Evolutionary conservation across 2,329 filamentous ascomycete genomes (phyloP).

Genomic region (Rosellinia necatrix): DNA sequence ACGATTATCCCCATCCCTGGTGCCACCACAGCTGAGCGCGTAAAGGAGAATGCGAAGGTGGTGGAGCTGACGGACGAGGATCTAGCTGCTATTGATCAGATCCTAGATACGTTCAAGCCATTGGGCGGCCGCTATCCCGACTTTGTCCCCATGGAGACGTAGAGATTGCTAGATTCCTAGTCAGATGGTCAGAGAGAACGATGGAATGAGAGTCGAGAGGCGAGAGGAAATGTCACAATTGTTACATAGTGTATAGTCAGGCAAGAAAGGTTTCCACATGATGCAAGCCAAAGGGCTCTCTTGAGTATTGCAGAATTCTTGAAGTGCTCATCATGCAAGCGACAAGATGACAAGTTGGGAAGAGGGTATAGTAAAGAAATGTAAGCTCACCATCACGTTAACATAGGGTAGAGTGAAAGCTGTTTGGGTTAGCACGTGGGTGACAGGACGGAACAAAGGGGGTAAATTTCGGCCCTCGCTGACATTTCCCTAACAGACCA

Average conservation of each 20-base stretch:
- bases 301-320: slow-evolving; percentile 47
- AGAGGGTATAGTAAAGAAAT: too few relatives aligned
- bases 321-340: slow-evolving; percentile 38
- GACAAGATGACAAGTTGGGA: background rate
- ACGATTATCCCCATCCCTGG: slow-evolving; percentile 70
- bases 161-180: slow-evolving; percentile 18
- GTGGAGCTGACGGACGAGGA: slow-evolving; percentile 57
- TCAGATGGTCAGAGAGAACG: slow-evolving; percentile 2
- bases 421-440: too few relatives aligned
- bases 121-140: slow-evolving; percentile 55
- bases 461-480: too few relatives aligned
- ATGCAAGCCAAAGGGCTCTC: slow-evolving; percentile 32
- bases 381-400: slow-evolving; percentile 9
- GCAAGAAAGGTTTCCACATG: slow-evolving; percentile 42
- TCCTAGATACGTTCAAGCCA: slow-evolving; percentile 53
- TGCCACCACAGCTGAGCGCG: slow-evolving; percentile 58
- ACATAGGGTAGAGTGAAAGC: background rate
- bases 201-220: background rate
- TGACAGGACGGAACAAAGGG: too few relatives aligned
- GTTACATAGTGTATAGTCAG: slow-evolving; percentile 33
- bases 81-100: slow-evolving; percentile 53
- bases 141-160: slow-evolving; percentile 44
- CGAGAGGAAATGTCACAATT: background rate
- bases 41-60: slow-evolving; percentile 63
- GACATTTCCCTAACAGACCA: too few relatives aligned